These are phyloP conservation scores for Penicillium silybi DNA, from an alignment of 495 filamentous ascomycete genomes.

Conservation along the genomic window DNA sequence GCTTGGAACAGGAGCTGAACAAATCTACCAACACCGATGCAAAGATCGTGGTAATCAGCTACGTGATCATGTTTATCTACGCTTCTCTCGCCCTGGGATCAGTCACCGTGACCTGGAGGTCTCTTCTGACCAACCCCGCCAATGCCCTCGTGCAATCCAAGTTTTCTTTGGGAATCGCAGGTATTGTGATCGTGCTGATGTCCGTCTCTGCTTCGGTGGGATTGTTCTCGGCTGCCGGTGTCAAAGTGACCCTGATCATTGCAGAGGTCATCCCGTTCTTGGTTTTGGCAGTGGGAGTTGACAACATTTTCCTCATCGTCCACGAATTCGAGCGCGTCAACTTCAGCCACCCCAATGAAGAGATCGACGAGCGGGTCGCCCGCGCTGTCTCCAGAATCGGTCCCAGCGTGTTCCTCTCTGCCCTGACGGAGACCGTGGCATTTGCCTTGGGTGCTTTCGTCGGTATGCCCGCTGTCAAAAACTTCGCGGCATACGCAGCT, in stretches of 20 bases:
- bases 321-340: conserved; percentile 97
- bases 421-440: conserved; percentile 85
- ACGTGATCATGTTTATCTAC: conserved; percentile 98
- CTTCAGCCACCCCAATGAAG: conserved; percentile 77
- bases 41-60: conserved; percentile 94
- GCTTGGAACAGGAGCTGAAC: conserved; percentile 86
- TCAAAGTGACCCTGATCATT: conserved; percentile 95
- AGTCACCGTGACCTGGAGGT: conserved; percentile 68
- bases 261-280: conserved; percentile 98
- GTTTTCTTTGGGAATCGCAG: conserved; percentile 86
- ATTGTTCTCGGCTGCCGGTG: conserved; percentile 79
- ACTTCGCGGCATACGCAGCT: conserved; percentile 94
- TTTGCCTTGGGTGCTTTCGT: conserved; percentile 91
- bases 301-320: conserved; percentile 98
- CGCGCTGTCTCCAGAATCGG: conserved; percentile 90
- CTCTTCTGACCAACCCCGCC: conserved; percentile 73
- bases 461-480: conserved; percentile 94
- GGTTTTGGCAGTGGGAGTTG: conserved; percentile 91
- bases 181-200: conserved; percentile 94
- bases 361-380: conserved; percentile 78
- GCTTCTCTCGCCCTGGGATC: conserved; percentile 89
- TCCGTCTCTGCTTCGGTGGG: conserved; percentile 94
- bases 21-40: conserved; percentile 97
- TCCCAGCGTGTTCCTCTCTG: conserved; percentile 93
- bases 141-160: conserved; percentile 89